Evolutionary conservation across 2,329 filamentous ascomycete genomes (phyloP).

Genomic region (Neoascochyta sp.): DNA sequence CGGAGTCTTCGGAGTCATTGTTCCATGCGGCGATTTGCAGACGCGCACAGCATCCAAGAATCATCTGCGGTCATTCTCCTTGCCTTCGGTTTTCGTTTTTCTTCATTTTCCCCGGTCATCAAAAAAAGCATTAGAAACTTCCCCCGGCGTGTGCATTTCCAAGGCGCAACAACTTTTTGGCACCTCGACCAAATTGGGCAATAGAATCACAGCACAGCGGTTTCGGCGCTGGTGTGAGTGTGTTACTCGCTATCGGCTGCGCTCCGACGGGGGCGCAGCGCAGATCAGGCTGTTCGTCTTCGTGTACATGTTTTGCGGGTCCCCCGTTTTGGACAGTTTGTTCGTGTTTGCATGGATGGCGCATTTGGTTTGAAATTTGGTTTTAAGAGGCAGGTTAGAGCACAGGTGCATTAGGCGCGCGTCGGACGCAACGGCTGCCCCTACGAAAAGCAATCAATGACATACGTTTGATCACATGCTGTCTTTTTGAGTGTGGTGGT

Average conservation of each 20-base stretch:
- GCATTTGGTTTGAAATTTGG: constrained; percentile 1
- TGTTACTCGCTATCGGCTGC: constrained; percentile 17
- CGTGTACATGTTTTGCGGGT: constrained; percentile 10
- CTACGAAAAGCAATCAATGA: constrained; percentile 14
- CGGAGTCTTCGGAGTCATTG: constrained; percentile 26
- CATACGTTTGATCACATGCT: constrained; percentile 10
- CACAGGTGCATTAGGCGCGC: constrained; percentile 7
- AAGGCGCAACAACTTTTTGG: constrained; percentile 24
- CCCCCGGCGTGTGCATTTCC: constrained; percentile 32
- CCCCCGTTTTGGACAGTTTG: constrained; percentile 3
- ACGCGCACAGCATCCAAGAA: too few relatives aligned
- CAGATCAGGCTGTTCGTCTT: constrained; percentile 22
- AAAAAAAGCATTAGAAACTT: constrained; percentile 38
- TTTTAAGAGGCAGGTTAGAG: too few relatives aligned
- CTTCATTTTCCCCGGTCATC: constrained; percentile 12
- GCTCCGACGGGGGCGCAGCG: constrained; percentile 10
- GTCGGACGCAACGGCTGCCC: constrained; percentile 3
- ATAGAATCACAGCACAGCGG: constrained; percentile 12
- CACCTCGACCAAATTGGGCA: constrained; percentile 9
- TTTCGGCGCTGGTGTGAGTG: constrained; percentile 7
- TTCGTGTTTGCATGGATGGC: constrained; percentile 1
- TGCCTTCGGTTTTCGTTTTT: constrained; percentile 20
- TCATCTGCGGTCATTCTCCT: constrained; percentile 15
- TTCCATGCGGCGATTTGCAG: too few relatives aligned
- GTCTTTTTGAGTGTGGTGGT: too few relatives aligned